phyloP scores from a whole-genome alignment of 768 basidiomycete species.

The Collybiopsis luxurians region DNA sequence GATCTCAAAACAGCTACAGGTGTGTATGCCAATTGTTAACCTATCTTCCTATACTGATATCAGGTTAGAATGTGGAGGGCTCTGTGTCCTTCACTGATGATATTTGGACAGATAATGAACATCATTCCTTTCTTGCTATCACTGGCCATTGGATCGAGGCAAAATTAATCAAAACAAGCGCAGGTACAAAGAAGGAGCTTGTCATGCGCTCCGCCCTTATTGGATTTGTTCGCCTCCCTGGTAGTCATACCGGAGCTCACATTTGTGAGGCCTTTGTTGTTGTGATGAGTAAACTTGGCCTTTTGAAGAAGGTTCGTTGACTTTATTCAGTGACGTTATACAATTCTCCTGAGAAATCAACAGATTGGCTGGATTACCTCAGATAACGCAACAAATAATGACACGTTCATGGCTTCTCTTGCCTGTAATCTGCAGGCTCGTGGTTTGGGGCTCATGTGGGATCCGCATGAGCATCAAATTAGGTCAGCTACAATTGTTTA shows the following conservation, averaged over 20 bases:
- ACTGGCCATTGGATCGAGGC: slow-evolving; percentile 40
- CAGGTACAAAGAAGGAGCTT: slow-evolving; percentile 20
- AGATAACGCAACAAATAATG: slow-evolving; percentile 33
- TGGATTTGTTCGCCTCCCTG: slow-evolving; percentile 33
- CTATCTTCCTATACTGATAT: neutral
- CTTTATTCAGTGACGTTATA: neutral
- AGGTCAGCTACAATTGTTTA: too few species aligned
- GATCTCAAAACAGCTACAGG: slow-evolving; percentile 20
- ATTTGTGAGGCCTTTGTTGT: slow-evolving; percentile 29
- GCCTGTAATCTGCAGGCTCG: neutral
- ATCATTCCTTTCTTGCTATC: slow-evolving; percentile 36
- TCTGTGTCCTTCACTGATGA: slow-evolving; percentile 35
- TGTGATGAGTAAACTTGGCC: slow-evolving; percentile 25
- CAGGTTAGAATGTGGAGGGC: slow-evolving; percentile 23
- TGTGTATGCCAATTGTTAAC: slow-evolving; percentile 1
- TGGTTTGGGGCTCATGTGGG: neutral
- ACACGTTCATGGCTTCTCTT: slow-evolving; percentile 25
- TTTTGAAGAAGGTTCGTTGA: slow-evolving; percentile 22
- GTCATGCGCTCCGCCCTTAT: slow-evolving; percentile 29
- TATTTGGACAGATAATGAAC: slow-evolving; percentile 34
- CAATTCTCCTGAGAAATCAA: neutral
- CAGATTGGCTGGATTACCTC: slow-evolving; percentile 37
- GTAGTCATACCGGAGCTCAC: slow-evolving; percentile 34
- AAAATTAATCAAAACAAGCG: slow-evolving; percentile 11
- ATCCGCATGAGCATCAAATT: too few species aligned